Evolutionary conservation across 1,284 basidiomycete genomes (phyloP).

Genomic region (Ustilago hordei): DNA sequence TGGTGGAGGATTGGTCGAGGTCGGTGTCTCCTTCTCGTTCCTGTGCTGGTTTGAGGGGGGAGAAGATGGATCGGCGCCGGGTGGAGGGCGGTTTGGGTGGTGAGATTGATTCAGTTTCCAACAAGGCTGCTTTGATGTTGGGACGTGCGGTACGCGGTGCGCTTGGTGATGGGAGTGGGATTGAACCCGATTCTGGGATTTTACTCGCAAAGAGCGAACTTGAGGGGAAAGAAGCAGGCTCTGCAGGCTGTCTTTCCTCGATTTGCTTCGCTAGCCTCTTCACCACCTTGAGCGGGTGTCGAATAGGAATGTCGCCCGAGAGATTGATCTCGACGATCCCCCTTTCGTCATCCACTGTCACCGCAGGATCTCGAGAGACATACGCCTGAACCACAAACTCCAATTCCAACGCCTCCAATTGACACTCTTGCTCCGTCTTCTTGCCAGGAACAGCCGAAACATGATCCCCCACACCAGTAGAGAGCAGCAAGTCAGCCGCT

Average conservation of each 20-base stretch:
- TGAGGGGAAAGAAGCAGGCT: background rate
- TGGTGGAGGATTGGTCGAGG: slow-evolving; percentile 31
- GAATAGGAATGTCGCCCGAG: slow-evolving; percentile 42
- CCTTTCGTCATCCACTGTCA: slow-evolving; percentile 36
- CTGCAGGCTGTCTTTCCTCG: slow-evolving; percentile 6
- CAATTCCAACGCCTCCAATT: slow-evolving; percentile 46
- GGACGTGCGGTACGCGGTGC: slow-evolving; percentile 24
- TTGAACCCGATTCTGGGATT: slow-evolving; percentile 28
- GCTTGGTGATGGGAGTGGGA: slow-evolving; percentile 40
- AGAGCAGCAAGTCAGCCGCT: slow-evolving; percentile 30
- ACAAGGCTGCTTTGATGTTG: background rate
- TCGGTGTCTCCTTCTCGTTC: slow-evolving; percentile 46
- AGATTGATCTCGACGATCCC: slow-evolving; percentile 49
- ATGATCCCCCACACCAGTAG: slow-evolving; percentile 24
- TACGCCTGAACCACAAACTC: slow-evolving; percentile 51
- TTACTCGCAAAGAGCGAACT: slow-evolving; percentile 27
- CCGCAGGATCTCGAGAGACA: slow-evolving; percentile 38
- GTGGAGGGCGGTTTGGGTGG: slow-evolving; percentile 19
- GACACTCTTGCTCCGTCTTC: slow-evolving; percentile 37
- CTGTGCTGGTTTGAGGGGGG: slow-evolving; percentile 43
- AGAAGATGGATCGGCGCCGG: slow-evolving; percentile 41
- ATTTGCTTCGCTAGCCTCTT: slow-evolving; percentile 42
- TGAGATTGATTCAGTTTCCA: slow-evolving; percentile 6
- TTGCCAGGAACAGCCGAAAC: slow-evolving; percentile 8
- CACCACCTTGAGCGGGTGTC: slow-evolving; percentile 43